Conservation (phyloP, 1,284 basidiomycete genomes). For the Rhodotorula sp. region DNA sequence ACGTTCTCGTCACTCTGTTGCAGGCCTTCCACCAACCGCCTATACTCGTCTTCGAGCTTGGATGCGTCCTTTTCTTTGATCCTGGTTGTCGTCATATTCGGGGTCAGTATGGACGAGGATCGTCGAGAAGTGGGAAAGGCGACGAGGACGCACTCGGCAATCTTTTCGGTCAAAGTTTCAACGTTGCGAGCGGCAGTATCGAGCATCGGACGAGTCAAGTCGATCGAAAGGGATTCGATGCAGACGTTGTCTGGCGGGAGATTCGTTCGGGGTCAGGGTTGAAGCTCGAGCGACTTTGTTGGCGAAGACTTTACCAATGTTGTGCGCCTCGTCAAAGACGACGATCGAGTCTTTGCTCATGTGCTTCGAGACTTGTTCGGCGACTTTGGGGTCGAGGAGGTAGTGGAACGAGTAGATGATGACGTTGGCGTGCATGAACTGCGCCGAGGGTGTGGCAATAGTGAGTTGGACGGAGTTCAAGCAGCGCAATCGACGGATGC, state of each 20-base stretch:
- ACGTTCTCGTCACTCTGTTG: conserved; percentile 53
- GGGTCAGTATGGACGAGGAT: no score
- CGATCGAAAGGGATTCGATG: conserved; percentile 97
- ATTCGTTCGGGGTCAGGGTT: neutral
- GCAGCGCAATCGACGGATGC: no score
- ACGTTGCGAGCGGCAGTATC: conserved; percentile 92
- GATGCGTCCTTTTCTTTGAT: conserved; percentile 91
- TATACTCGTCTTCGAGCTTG: conserved; percentile 95
- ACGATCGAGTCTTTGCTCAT: conserved; percentile 97
- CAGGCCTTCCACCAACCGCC: conserved; percentile 91
- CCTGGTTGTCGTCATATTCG: conserved; percentile 53
- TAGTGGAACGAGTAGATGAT: conserved; percentile 99
- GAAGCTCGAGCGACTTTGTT: no score
- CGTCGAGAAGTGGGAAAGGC: neutral
- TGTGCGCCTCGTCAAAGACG: conserved; percentile 99
- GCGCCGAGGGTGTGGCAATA: neutral
- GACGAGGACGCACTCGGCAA: conserved; percentile 73
- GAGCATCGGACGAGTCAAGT: conserved; percentile 96
- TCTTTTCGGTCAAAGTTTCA: conserved; percentile 80
- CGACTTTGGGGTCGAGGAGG: conserved; percentile 96
- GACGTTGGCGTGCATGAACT: conserved; percentile 95
- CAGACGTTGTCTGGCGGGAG: conserved; percentile 85
- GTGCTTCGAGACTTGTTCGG: conserved; percentile 97
- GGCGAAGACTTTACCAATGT: conserved; percentile 71
- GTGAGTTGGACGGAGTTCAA: no score